Conservation (phyloP, 257 asterid genomes). For the Forsythia viridissima region DNA sequence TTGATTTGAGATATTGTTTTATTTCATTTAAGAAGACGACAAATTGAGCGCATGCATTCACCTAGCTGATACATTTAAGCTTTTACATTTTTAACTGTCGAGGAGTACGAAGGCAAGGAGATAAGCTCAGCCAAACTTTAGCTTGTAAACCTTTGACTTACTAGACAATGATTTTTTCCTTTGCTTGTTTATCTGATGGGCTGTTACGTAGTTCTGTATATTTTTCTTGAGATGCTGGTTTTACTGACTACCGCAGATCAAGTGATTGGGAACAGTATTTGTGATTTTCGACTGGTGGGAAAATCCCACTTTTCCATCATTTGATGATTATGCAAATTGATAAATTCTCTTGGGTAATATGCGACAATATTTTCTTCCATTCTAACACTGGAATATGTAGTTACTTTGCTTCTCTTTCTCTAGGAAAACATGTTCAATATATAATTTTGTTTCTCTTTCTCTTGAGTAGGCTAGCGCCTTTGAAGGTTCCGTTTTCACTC, state of each 20-base stretch:
- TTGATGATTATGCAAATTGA: background rate
- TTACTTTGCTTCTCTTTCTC: background rate
- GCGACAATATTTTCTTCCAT: conserved; percentile 2
- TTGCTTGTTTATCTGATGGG: background rate
- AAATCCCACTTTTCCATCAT: background rate
- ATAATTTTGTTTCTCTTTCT: conserved; percentile 19
- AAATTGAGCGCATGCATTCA: background rate
- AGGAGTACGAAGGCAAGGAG: background rate
- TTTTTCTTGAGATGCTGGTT: background rate
- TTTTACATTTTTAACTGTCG: background rate
- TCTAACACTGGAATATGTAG: background rate
- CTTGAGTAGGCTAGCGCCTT: conserved; percentile 79
- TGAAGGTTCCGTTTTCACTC: conserved; percentile 90
- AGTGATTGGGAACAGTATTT: background rate
- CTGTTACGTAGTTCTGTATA: background rate
- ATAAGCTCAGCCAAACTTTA: background rate
- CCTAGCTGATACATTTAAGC: background rate
- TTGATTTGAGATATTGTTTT: background rate
- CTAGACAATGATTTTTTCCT: background rate
- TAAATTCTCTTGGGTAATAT: background rate
- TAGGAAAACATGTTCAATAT: background rate
- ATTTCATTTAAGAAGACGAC: background rate
- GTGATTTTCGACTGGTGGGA: background rate
- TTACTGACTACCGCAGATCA: background rate
- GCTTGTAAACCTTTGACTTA: background rate